Evolutionary conservation across 139 green algal genomes (phyloP), one percentile per base, ranked within the genome.

Genomic region (Chlamydomonas sp.): DNA sequence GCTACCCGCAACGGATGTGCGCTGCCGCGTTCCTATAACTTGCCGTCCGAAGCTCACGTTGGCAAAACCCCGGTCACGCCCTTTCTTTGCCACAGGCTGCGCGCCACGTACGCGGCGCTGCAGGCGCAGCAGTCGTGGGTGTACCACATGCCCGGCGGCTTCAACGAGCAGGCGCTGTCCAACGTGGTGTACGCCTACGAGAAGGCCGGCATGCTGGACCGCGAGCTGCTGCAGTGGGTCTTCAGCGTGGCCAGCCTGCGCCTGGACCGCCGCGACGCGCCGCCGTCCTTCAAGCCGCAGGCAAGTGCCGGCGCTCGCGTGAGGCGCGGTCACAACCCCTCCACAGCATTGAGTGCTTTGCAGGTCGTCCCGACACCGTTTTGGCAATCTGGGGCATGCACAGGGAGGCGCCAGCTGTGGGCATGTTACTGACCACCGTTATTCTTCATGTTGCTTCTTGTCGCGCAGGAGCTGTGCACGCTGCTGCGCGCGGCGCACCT

Each of bases 151-250:
- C 80, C 85, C 14, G 92, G 91, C 60, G 90, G 90, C 79, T 94
- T 95, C 88, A 95, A 95, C 79, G 92, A 95, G 90, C 92, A 95
- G 86, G 92, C 92, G 15, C 90, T 95, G 60, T 90, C 85, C 72
- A 95, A 95, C 87, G 89, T 92, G 62, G 89, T 93, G 7, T 95
- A 92, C 62, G 92, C 92, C 10, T 95, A 90, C 78, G 90, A 94
- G 64, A 95, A 92, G 84, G 88, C 85, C 8, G 88, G 90, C 8
- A 72, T 92, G 63, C 88, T 94, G n/a, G 85, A 90, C 76, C 62
- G 67, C 5, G 92, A 94, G 79, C 89, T 94, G 76, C 82, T 94
- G 83, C 63, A 83, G 16, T 79, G 73, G 74, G 88, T 94, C 2
- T 94, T 94, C 83, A 90, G 90, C 58, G 89, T 94, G 15, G 89